A percentile compares a stretch with the other conserved stretches of the same genome.
phyloP scores from a whole-genome alignment of 805 yeast species.

The Candida maltosa region DNA sequence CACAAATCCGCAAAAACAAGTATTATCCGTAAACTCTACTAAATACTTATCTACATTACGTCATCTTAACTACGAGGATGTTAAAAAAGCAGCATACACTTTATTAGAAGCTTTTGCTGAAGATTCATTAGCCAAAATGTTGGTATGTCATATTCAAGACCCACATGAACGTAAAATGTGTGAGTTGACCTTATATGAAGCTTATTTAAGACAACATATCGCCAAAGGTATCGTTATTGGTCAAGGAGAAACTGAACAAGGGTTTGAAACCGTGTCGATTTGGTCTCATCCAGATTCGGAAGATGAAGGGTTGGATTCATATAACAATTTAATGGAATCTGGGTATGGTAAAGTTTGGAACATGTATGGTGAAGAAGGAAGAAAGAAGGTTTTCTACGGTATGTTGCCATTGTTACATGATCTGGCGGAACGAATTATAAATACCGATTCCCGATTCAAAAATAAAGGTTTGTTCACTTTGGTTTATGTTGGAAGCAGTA shows the following conservation, averaged over 20 bases:
- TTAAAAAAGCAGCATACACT: slow-evolving; percentile 34
- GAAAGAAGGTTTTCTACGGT: slow-evolving; percentile 46
- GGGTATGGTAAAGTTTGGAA: slow-evolving; percentile 54
- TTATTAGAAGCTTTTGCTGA: slow-evolving; percentile 31
- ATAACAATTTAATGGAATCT: slow-evolving; percentile 45
- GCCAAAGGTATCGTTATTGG: slow-evolving; percentile 49
- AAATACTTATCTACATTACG: too few relatives aligned
- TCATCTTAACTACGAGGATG: slow-evolving; percentile 17
- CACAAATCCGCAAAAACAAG: neutral
- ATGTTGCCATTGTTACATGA: slow-evolving; percentile 52
- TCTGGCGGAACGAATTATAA: slow-evolving; percentile 40
- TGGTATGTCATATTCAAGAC: slow-evolving; percentile 23
- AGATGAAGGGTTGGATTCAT: slow-evolving; percentile 41
- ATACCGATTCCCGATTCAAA: slow-evolving; percentile 35
- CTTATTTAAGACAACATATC: slow-evolving; percentile 50
- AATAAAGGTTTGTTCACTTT: slow-evolving; percentile 39
- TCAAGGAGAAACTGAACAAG: slow-evolving; percentile 39
- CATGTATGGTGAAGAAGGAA: slow-evolving; percentile 45
- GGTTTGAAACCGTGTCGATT: slow-evolving; percentile 52
- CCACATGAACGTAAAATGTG: slow-evolving; percentile 14
- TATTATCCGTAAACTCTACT: neutral
- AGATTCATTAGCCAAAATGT: slow-evolving; percentile 32
- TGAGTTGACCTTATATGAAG: slow-evolving; percentile 45
- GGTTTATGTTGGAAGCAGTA: slow-evolving; percentile 44
- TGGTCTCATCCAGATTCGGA: slow-evolving; percentile 49